Evolutionary conservation across 176 grass and related monocot species (phyloP), one percentile per base, ranked within the genome.

Genomic region (Guadua angustifolia): DNA sequence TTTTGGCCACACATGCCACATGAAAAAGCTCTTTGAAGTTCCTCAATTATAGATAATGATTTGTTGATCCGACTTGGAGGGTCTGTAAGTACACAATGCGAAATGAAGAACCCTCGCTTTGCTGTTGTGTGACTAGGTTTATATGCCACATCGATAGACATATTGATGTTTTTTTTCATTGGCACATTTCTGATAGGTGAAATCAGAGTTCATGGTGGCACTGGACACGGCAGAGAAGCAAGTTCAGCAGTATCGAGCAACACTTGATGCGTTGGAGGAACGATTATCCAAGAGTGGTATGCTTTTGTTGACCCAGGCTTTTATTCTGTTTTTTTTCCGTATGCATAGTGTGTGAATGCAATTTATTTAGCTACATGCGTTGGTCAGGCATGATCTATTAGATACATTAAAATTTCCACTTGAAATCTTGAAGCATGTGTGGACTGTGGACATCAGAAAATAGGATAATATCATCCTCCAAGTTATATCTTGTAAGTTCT

Each of bases 121-220:
- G 21, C 49, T 73, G 55, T 77, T 65, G 56, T 42, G 55, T 40
- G 38, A 62, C 25, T 36, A 26, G 40, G 2, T n/a, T 69, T 51
- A 17, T 44, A 61, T 82, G 60, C 75, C 45, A 36, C 43, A 53
- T 26, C 57, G n/a, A 79, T 88, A 59, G 13, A 35, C 36, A 51
- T 58, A 25, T 17, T 46, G 24, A 70, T 60, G 14, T 63, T 82
- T 65, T 84, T 29, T 62, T 49, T 39, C 72, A 33, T 52, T 67
- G 67, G 39, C 46, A 11, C 19, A 80, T 75, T 82, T 60, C 46
- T 82, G 25, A 44, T 76, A 95, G 96, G 96, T 95, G 78, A 98
- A 98, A 87, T 95, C 93, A 1, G 96, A 98, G 44, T 92, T 98
- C 58, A 43, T 98, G 57, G 83, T 92, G 79, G 93, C 96, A 62